Base-by-base conservation (phyloP, 345 rosid genomes). In the Microthlaspi erraticum region DNA sequence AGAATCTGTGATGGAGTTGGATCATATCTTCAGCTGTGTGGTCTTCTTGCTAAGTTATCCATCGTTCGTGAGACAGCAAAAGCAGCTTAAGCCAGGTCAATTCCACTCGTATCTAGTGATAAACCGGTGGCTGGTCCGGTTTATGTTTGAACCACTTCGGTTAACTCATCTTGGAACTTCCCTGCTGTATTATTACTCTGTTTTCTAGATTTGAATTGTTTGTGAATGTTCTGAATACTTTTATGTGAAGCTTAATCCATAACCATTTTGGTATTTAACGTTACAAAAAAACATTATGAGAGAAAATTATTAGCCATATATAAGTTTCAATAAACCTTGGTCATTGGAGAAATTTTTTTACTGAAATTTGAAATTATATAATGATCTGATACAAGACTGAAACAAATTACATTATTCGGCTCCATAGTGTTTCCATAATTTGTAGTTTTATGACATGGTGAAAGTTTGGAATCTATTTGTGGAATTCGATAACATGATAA, bases 1-100 rank as follows among this genome's bases (percentile, higher is more conserved):
- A 87, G 97, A 80, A 89, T 91, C 65, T 88, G 93, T 59, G 95
- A 94, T 78, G 96, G 99, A 20, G 97, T 94, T 56, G 99, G 99
- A 58, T 89, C 99, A 10, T 91, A 88, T 79, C 97, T 94, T 81
- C 99, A 94, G 80, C 80, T 94, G 6, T 88, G 96, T 7, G 96
- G 99, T 46, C 96, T 94, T 60, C 79, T 94, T 43, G 95, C 97
- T 19, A 94, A 94, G 84, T 79, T 94, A 51, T 84, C 97, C 14
- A 43, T 81, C 17, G 96, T 75, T 68, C 80, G 95, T 33, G 85
- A 91, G 73, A 86, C 89, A 23, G 96, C 97, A 13, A 91, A 85
- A 81, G 90, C 95, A 70, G 75, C 81, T 23, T 89, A 83, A 75
- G 74, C 36, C 16, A 41, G 41, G 16, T 41, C 8, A 50, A 5